Conservation (phyloP, 225 moss, liverwort and hornwort genomes). For the Polytrichum formosum region DNA sequence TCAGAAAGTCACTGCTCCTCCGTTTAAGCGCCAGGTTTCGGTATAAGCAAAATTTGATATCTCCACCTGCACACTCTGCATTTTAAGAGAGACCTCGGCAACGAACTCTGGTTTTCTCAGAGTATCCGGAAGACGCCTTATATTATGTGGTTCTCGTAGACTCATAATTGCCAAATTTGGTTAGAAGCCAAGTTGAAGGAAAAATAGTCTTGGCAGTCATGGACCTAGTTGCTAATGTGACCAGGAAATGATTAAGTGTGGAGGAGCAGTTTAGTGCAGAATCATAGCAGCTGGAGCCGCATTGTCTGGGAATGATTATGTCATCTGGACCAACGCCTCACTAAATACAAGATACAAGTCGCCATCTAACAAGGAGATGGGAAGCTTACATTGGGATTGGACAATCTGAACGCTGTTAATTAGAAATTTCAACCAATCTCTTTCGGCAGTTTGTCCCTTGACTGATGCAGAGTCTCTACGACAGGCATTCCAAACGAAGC, state of each 20-base stretch:
- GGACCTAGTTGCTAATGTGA: conserved; percentile 3
- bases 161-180: not conserved
- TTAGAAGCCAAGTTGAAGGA: not conserved
- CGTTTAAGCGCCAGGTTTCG: conserved; percentile 11
- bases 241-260: conserved; percentile 9
- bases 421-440: not conserved
- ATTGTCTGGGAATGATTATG: conserved; percentile 15
- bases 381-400: not conserved
- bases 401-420: not conserved
- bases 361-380: conserved; percentile 7
- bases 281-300: conserved; percentile 14
- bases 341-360: conserved; percentile 2
- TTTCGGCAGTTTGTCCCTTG: not conserved
- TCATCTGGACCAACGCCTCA: not conserved
- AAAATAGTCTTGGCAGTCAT: conserved; percentile 8
- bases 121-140: no score
- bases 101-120: no score
- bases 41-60: conserved; percentile 14
- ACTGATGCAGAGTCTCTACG: conserved; percentile 61
- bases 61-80: conserved; percentile 1
- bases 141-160: not conserved
- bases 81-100: not conserved
- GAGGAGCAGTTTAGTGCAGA: conserved; percentile 7
- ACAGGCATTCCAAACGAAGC: conserved; percentile 26
- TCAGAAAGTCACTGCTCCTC: conserved; percentile 10